phyloP scores from a whole-genome alignment of 1,284 basidiomycete genomes.

The Ustilago xerochloae region DNA sequence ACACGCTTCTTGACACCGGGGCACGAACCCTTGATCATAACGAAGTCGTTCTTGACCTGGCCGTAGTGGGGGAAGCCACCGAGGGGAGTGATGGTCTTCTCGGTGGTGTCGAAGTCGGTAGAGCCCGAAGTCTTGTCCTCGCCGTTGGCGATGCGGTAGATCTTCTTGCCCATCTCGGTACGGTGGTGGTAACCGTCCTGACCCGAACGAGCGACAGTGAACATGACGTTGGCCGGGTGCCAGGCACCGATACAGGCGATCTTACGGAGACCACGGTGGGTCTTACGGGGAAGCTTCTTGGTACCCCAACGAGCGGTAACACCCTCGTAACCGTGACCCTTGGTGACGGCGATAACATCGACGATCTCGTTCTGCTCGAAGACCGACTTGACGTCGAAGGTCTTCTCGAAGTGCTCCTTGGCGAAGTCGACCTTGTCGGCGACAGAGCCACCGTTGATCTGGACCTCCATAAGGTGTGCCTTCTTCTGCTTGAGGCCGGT shows the following conservation, averaged over 20 bases:
- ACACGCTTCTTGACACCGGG: constrained; percentile 98
- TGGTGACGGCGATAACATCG: constrained; percentile 97
- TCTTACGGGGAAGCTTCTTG: constrained; percentile 98
- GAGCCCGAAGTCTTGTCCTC: constrained; percentile 85
- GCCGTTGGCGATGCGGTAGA: constrained; percentile 89
- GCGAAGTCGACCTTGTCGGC: constrained; percentile 99
- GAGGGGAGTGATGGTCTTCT: constrained; percentile 94
- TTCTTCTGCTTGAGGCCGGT: constrained; percentile 99
- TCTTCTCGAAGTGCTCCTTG: constrained; percentile 96
- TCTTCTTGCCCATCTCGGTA: constrained; percentile 91
- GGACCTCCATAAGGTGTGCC: constrained; percentile 99
- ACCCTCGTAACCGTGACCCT: constrained; percentile 99
- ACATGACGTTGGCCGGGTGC: constrained; percentile 99
- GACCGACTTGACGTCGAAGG: constrained; percentile 83
- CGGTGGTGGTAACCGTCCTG: constrained; percentile 99
- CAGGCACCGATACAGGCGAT: constrained; percentile 98
- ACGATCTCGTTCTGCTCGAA: constrained; percentile 98
- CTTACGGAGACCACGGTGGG: constrained; percentile 99
- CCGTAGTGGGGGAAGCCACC: constrained; percentile 99
- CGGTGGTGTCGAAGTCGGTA: constrained; percentile 73
- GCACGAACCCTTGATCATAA: constrained; percentile 81
- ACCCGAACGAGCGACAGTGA: constrained; percentile 99
- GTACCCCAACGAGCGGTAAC: constrained; percentile 99
- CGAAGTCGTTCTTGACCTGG: constrained; percentile 97
- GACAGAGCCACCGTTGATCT: constrained; percentile 97